Evolutionary conservation across 345 rosid species (phyloP).

Genomic region (Luvunga scandens): DNA sequence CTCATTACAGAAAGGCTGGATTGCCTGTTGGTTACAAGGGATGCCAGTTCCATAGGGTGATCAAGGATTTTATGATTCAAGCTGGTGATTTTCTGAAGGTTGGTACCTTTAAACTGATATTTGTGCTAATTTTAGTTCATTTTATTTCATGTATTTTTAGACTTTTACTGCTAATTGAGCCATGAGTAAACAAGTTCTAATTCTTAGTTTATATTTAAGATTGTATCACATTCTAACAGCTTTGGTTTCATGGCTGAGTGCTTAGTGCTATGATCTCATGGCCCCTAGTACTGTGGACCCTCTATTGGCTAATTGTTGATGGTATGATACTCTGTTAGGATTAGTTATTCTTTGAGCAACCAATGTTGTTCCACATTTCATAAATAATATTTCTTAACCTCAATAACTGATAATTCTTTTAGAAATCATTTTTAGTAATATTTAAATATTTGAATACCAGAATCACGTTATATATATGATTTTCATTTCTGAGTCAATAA

Average conservation of each 20-base stretch:
- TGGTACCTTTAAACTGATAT: slow-evolving; percentile 1
- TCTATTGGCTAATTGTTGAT: too few species aligned
- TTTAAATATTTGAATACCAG: neutral
- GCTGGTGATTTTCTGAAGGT: slow-evolving; percentile 96
- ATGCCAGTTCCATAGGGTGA: slow-evolving; percentile 91
- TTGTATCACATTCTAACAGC: neutral
- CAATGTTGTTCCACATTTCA: neutral
- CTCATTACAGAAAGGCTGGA: slow-evolving; percentile 71
- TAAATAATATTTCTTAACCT: neutral
- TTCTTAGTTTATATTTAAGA: neutral
- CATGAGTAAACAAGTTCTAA: neutral
- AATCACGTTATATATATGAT: neutral
- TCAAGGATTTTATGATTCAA: slow-evolving; percentile 97
- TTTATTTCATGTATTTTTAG: neutral
- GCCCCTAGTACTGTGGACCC: too few species aligned
- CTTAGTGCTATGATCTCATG: neutral
- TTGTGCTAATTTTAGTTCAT: neutral
- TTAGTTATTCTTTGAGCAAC: neutral
- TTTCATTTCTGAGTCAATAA: neutral
- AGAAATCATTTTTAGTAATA: neutral
- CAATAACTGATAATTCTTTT: neutral
- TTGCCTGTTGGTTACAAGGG: slow-evolving; percentile 90
- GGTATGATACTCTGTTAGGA: neutral
- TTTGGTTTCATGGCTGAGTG: neutral
- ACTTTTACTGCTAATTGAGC: neutral